Conservation (phyloP, 768 basidiomycete species). For the Macrolepiota dolichaula region DNA sequence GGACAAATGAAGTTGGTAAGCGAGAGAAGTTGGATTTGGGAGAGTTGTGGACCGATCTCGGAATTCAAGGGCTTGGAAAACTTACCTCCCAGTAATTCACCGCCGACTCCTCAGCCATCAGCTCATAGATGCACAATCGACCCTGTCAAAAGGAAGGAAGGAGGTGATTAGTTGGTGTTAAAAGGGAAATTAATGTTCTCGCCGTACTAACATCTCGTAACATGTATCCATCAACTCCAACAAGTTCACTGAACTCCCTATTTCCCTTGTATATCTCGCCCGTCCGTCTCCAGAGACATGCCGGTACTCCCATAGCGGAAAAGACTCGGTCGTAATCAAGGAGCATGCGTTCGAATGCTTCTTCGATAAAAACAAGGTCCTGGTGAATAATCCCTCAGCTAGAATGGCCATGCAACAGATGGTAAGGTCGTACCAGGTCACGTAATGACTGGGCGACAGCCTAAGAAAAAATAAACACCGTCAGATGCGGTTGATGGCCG, state of each 20-base stretch:
- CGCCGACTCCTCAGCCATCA: conserved; percentile 96
- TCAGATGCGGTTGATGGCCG: conserved; percentile 1
- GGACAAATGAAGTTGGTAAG: not conserved
- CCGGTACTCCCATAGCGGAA: conserved; percentile 94
- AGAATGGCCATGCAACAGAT: not conserved
- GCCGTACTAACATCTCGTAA: conserved; percentile 68
- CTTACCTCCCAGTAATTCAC: conserved; percentile 96
- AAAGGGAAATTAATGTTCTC: not conserved
- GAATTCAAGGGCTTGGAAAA: not conserved
- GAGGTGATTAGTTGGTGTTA: not conserved
- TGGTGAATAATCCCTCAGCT: conserved; percentile 20
- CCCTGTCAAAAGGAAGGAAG: conserved; percentile 44
- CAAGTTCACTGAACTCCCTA: conserved; percentile 88
- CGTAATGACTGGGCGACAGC: conserved; percentile 81
- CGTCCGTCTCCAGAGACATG: conserved; percentile 93
- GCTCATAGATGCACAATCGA: conserved; percentile 92
- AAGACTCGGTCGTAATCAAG: conserved; percentile 95
- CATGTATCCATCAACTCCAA: conserved; percentile 84
- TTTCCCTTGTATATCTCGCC: conserved; percentile 99
- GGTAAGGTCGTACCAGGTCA: conserved; percentile 56
- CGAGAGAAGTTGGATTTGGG: not conserved
- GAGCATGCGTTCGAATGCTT: conserved; percentile 92
- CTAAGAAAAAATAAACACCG: conserved; percentile 26
- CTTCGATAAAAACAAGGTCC: conserved; percentile 97
- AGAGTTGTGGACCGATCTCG: not conserved